Conservation (phyloP, 129 eudicot genomes). For the Kitagawia praeruptora region DNA sequence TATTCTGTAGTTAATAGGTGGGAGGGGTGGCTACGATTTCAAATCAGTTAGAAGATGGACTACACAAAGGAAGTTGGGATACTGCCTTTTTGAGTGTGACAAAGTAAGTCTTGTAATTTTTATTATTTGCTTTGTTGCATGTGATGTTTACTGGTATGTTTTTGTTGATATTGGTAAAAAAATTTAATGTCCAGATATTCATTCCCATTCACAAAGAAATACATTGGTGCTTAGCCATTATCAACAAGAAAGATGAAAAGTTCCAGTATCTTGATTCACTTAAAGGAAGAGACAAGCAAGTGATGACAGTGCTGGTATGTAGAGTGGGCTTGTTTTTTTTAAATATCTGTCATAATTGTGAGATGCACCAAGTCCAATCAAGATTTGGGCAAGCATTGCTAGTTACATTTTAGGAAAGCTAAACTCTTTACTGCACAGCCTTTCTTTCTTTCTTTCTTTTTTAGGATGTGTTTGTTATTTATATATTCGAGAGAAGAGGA, state of each 20-base stretch:
- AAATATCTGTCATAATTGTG: background rate
- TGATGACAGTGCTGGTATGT: conserved; percentile 67
- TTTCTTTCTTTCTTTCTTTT: background rate
- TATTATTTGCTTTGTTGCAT: background rate
- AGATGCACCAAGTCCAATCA: background rate
- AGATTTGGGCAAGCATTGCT: background rate
- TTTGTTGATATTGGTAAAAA: background rate
- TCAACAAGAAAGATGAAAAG: conserved; percentile 20
- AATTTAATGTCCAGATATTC: conserved; percentile 30
- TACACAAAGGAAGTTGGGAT: conserved; percentile 72
- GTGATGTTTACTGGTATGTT: background rate
- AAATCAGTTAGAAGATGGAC: conserved; percentile 95
- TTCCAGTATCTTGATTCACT: conserved; percentile 83
- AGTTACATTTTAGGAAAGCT: background rate
- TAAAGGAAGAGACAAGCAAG: conserved; percentile 20
- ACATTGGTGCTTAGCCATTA: conserved; percentile 20
- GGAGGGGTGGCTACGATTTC: conserved; percentile 68
- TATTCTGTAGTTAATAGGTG: conserved; percentile 52
- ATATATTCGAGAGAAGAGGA: background rate
- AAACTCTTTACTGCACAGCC: background rate
- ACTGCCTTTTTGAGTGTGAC: conserved; percentile 83
- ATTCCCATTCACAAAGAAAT: conserved; percentile 18
- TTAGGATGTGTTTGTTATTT: background rate
- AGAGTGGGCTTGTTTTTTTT: background rate
- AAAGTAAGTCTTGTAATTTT: conserved; percentile 35